A percentile compares a stretch with the other conserved stretches of the same genome.
Conservation (phyloP, 441 rosid genomes). For the Sinapis alba region DNA sequence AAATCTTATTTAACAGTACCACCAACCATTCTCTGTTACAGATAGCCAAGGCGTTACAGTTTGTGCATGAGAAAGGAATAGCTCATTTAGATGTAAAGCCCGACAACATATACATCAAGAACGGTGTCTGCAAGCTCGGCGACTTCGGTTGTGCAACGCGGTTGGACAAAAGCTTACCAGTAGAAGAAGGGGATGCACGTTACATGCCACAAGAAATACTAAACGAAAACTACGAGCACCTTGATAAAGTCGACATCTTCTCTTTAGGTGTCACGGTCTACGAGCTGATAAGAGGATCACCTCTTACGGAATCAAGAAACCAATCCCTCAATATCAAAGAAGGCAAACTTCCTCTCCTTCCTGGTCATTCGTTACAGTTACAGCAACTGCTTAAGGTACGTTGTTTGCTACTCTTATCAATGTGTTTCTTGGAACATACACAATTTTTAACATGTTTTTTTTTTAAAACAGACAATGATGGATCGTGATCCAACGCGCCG, state of each 20-base stretch:
- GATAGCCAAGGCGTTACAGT: conserved; percentile 83
- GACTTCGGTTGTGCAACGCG: conserved; percentile 97
- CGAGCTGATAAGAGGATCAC: conserved; percentile 78
- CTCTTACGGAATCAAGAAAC: conserved; percentile 72
- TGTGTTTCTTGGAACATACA: conserved; percentile 8
- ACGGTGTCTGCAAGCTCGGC: conserved; percentile 81
- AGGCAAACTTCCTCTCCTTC: conserved; percentile 87
- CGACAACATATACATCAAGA: conserved; percentile 85
- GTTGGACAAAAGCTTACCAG: conserved; percentile 72
- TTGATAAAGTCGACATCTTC: conserved; percentile 90
- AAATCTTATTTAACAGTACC: neutral
- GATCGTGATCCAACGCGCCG: conserved; percentile 75
- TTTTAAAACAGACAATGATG: conserved; percentile 63
- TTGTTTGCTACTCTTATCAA: neutral
- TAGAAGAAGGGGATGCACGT: conserved; percentile 98
- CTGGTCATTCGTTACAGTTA: conserved; percentile 81
- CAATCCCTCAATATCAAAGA: conserved; percentile 71
- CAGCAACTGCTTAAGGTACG: conserved; percentile 86
- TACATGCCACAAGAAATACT: conserved; percentile 98
- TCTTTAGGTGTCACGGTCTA: conserved; percentile 80
- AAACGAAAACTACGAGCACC: conserved; percentile 79
- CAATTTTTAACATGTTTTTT: conserved; percentile 30
- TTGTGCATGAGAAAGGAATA: conserved; percentile 77
- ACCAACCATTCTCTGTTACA: conserved; percentile 38
- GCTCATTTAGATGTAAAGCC: conserved; percentile 96